Conservation (phyloP, 129 eudicot species). For the Artemisia annua region DNA sequence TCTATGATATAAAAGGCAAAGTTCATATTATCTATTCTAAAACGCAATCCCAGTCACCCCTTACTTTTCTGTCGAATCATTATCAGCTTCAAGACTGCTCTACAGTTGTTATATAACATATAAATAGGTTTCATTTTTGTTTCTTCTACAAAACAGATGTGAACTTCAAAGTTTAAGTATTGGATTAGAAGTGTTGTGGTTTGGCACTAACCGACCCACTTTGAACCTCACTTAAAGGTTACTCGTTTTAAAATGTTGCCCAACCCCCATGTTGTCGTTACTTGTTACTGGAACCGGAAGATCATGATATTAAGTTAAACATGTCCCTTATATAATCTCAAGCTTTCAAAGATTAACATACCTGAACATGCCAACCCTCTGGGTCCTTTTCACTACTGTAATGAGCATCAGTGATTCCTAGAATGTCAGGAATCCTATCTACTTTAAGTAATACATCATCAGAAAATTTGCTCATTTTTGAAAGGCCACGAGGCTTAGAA, state of each 20-base stretch:
- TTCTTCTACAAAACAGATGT: neutral
- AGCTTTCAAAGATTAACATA: conserved; percentile 8
- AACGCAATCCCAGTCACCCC: no score
- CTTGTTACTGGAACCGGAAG: no score
- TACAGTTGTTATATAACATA: neutral
- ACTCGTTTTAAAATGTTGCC: no score
- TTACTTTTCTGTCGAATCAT: neutral
- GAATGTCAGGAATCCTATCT: conserved; percentile 49
- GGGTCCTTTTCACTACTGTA: conserved; percentile 32
- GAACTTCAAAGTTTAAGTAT: neutral
- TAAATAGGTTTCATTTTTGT: neutral
- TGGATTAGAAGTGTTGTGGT: no score
- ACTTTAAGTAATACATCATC: conserved; percentile 57
- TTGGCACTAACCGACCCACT: no score
- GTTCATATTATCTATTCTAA: no score
- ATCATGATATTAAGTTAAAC: neutral
- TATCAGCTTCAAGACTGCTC: neutral
- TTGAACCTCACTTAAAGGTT: no score
- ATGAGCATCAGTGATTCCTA: conserved; percentile 39
- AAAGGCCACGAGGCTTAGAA: conserved; percentile 13
- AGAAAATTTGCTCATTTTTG: conserved; percentile 14
- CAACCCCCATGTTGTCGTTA: no score
- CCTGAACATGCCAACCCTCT: conserved; percentile 78
- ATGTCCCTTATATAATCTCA: neutral
- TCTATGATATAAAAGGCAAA: no score